Conservation (phyloP, 2,329 filamentous ascomycete genomes). For the Xylaria sp. region DNA sequence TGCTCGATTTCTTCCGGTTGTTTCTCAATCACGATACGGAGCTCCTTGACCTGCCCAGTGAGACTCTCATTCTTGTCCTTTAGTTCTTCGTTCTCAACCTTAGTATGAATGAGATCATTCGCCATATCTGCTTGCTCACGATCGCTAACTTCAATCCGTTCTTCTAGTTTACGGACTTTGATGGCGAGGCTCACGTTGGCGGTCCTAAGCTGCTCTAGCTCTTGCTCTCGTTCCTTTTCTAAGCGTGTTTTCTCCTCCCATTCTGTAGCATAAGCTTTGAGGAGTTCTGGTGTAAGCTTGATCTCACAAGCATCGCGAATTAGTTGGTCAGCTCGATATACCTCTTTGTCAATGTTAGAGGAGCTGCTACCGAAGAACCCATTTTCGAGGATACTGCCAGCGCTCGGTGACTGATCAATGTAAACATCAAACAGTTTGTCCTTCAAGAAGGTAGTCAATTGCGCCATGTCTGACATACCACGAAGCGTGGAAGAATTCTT, state of each 20-base stretch:
- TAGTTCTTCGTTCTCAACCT: conserved; percentile 92
- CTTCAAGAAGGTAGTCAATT: conserved; percentile 89
- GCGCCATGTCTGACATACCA: conserved; percentile 88
- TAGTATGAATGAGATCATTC: conserved; percentile 89
- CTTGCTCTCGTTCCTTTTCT: conserved; percentile 84
- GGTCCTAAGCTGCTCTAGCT: conserved; percentile 78
- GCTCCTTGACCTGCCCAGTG: conserved; percentile 83
- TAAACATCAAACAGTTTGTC: conserved; percentile 96
- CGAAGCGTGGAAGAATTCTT: conserved; percentile 86
- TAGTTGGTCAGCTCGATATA: conserved; percentile 93
- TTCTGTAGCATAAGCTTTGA: conserved; percentile 83
- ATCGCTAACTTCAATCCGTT: conserved; percentile 88
- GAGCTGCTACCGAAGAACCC: conserved; percentile 97
- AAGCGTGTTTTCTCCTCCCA: conserved; percentile 91
- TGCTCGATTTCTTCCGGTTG: conserved; percentile 91
- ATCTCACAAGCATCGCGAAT: conserved; percentile 92
- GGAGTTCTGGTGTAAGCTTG: conserved; percentile 82
- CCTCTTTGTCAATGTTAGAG: conserved; percentile 89
- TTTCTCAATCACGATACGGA: conserved; percentile 86
- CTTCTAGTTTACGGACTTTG: conserved; percentile 86
- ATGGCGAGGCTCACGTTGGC: conserved; percentile 75
- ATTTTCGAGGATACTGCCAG: conserved; percentile 92
- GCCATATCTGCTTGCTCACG: conserved; percentile 90
- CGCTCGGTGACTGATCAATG: conserved; percentile 91
- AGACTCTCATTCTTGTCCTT: conserved; percentile 90